Evolutionary conservation across 2,329 filamentous ascomycete species (phyloP), one percentile per base, ranked within the genome.

Genomic region (Penicillium sp.): DNA sequence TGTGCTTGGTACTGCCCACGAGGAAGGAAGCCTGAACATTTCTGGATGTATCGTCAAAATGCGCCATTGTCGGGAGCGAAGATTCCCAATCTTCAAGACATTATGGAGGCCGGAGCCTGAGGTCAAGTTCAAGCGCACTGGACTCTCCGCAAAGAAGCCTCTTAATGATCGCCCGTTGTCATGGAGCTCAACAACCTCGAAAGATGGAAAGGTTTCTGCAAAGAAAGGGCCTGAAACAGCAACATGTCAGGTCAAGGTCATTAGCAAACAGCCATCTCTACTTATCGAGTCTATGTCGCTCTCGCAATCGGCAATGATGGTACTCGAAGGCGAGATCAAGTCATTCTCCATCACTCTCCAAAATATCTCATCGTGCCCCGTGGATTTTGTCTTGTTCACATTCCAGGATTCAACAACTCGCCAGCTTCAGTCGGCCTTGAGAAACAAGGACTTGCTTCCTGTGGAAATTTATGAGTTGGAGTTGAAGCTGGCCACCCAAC

Each of bases 381-480:
- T 92, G 1, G 92, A 97, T 71, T 89, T 98, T 58, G 80, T 97
- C 38, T 83, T 95, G 28, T 92, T 97, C 61, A 93, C 92, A 0
- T 96, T 96, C 73, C 89, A 93, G 68, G 93, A 97, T 77, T 96
- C 93, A 0, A 93, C 92, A 0, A 92, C 92, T 63, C 85, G 84
- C 6, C 87, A 91, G 8, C 81, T 97, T 16, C 91, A 94, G 69
- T 82, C 87, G 38, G 91, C 91, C 0, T 81, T 96, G 49, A 84
- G 81, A 56, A 92, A 88, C 70, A 90, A 91, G 70, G 91, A 96
- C 68, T 85, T 93, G 2, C 86, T 89, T 10, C 85, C 90, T 0
- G 86, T 89, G 1, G 93, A 97, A 71, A 79, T 95, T 6, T 93
- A 96, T 72, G 93, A 97, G 73, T 87, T 94, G 59, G 93, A 97